Base-by-base conservation (phyloP, 495 filamentous ascomycete genomes). In the Penicillium robsamsonii region DNA sequence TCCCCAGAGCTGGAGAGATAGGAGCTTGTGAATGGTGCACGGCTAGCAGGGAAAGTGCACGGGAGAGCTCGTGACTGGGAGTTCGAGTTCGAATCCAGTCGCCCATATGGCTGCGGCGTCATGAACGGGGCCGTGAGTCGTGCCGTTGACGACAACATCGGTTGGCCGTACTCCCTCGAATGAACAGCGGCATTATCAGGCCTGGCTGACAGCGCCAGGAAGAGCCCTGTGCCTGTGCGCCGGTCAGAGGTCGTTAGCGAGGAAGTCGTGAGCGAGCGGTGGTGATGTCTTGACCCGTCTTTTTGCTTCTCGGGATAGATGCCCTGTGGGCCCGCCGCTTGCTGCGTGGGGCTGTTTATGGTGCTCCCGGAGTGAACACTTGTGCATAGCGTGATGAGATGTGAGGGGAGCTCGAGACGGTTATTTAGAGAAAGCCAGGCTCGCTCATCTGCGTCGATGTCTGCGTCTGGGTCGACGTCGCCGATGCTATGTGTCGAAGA, bases 401-500 rank as follows among this genome's bases (percentile, higher is more conserved):
- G 73, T 0, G 74, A 76, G 13, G 87, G 87, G 5, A 92, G 72
- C 55, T 91, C 85, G 1, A 91, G 77, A 20, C 88, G 79, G 6
- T 84, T 82, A 59, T 92, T 93, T 63, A 92, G 81, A 27, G 79
- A 84, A 12, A 87, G 78, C 90, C 90, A 95, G 18, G 82, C 75
- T 11, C 70, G 73, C 43, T 89, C 84, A 31, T 90, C 86, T 63
- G 75, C 62, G 52, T 72, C 65, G 12, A 62, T 42, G 24, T 59
- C 56, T n/a, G 60, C 57, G 24, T 57, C 58, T 31, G 48, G 22
- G 47, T 59, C 57, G 44, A 17, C 33, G 0, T 66, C 65, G 31
- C 56, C 64, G 27, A 50, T 44, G 40, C 64, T 69, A n/a, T 58
- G 59, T 11, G 76, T 70, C n/a, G 77, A 76, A 12, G 81, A 74